Conservation (phyloP, 495 filamentous ascomycete genomes). For the Acidiella bohemica region DNA sequence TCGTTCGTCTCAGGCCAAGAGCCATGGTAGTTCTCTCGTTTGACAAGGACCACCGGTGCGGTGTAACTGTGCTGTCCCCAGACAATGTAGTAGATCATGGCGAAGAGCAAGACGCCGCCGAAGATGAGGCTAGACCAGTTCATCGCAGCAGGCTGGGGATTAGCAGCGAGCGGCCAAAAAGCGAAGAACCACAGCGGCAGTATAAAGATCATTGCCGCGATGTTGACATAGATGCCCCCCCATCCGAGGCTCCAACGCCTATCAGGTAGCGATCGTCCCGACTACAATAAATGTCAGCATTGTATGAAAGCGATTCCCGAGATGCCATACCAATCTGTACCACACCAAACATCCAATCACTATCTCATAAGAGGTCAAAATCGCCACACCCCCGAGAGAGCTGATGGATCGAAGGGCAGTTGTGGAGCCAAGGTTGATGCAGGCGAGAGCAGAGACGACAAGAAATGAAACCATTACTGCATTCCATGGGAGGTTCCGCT, state of each 20-base stretch:
- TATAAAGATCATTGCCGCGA: background rate
- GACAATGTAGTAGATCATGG: background rate
- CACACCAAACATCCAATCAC: background rate
- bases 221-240: constrained; percentile 1
- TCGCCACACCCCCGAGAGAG: constrained; percentile 51
- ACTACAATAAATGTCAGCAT: too few relatives aligned
- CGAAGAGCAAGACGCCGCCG: background rate
- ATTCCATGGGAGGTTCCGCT: constrained; percentile 52
- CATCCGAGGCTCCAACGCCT: background rate
- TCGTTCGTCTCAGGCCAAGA: too few relatives aligned
- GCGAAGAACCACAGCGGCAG: background rate
- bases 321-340: background rate
- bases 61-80: background rate
- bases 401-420: constrained; percentile 54
- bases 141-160: background rate
- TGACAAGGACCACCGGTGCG: constrained; percentile 2
- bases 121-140: constrained; percentile 1
- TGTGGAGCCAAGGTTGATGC: constrained; percentile 58
- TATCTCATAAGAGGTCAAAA: constrained; percentile 47
- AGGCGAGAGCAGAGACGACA: constrained; percentile 53
- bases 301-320: too few relatives aligned
- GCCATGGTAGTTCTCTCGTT: too few relatives aligned
- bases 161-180: background rate
- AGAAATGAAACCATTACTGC: constrained; percentile 48
- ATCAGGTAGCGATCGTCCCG: background rate